Evolutionary conservation across 2,329 filamentous ascomycete species (phyloP).

Genomic region (Septoria linicola): DNA sequence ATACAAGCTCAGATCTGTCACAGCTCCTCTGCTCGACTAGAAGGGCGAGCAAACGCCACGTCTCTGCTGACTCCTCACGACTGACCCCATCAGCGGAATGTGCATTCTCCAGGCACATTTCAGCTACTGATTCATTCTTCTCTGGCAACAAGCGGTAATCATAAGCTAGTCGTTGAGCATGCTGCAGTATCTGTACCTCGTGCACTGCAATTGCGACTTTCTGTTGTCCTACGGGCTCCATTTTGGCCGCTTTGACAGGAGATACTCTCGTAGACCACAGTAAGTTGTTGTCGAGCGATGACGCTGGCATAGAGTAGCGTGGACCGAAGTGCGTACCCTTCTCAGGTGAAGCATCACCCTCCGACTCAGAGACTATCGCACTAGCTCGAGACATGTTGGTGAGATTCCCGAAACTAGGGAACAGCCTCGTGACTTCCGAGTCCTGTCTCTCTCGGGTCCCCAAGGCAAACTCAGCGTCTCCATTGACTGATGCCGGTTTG

Average conservation of each 20-base stretch:
- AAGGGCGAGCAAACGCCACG: conserved; percentile 80
- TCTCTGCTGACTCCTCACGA: conserved; percentile 68
- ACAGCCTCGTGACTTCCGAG: conserved; percentile 44
- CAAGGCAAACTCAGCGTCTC: conserved; percentile 11
- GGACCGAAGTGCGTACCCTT: not conserved
- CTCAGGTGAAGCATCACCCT: conserved; percentile 8
- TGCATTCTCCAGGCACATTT: conserved; percentile 83
- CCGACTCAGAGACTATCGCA: conserved; percentile 16
- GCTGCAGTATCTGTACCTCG: conserved; percentile 68
- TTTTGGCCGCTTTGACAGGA: conserved; percentile 26
- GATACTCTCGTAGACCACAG: conserved; percentile 36
- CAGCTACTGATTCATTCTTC: conserved; percentile 51
- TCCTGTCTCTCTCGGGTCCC: conserved; percentile 65
- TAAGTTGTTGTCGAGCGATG: conserved; percentile 43
- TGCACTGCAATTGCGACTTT: conserved; percentile 75
- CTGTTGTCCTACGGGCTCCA: conserved; percentile 37
- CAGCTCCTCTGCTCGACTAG: conserved; percentile 66
- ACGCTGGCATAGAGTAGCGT: conserved; percentile 53
- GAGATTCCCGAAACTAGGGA: conserved; percentile 35
- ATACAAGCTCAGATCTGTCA: not conserved
- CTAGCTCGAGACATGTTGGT: conserved; percentile 1
- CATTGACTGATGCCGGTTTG: conserved; percentile 42
- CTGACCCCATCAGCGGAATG: conserved; percentile 70
- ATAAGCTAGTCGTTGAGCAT: conserved; percentile 74
- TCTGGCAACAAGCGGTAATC: conserved; percentile 84